Base-by-base conservation (phyloP, 208 protist species). In the Strigomonas culicis region DNA sequence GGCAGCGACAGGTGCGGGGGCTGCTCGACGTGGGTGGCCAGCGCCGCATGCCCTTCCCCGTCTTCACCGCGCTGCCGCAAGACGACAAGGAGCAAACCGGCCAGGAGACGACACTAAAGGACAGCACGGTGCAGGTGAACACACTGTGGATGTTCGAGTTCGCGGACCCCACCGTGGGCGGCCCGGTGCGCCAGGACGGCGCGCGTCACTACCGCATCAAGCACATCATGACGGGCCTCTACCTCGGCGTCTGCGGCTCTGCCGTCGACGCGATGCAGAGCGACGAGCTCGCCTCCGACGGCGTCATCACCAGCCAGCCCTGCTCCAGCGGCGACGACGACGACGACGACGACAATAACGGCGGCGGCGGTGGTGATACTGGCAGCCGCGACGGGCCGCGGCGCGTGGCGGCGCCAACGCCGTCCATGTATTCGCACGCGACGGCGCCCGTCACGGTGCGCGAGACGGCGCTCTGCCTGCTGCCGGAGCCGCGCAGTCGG, bases 101-200 rank as follows among this genome's bases (percentile, higher is more conserved):
- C 24, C 68, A 66, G 27, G 64, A 77, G 39, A 46, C 51, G n/a
- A 69, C 69, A 15, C 21, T 87, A 10, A 41, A 46, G 19, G 68
- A 77, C 41, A 44, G 49, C 15, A 11, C n/a, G 27, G 69, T 63
- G 30, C 62, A 71, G 63, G 70, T 68, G 61, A 74, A 63, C 36
- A 70, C 78, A 21, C 71, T 88, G 31, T 93, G 86, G 86, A 70
- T 84, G 53, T 73, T 93, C 25, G 80, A 93, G 68, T 63, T 76
- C 41, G 82, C 82, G 62, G 73, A 89, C 44, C 86, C 86, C 19
- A 77, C 63, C 30, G 25, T 75, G 8, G 82, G 80, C 25, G 86
- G 86, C 0, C 72, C 82, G 21, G 65, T 93, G 44, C 70, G 72
- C 17, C 59, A 79, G 36, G 62, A 63, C n/a, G 63, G 47, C n/a